Percentiles rank a stretch among this genome's conserved stretches.
These are phyloP conservation scores for Leccinum subgranulosum DNA, from an alignment of 768 basidiomycete genomes.

Conservation along the genomic window DNA sequence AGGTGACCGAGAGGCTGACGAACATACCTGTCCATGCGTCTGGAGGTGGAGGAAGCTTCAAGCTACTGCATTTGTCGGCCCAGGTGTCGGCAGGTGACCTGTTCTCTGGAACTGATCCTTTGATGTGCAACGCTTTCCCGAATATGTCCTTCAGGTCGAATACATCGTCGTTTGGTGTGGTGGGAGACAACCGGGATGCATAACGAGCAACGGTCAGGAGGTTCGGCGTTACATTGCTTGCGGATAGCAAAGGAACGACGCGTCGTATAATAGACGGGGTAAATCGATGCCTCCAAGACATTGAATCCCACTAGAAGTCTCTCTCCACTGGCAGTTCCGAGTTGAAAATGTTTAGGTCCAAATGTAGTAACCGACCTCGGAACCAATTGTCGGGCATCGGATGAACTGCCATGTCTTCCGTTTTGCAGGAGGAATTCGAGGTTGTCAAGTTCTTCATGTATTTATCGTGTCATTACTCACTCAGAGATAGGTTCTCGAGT, in stretches of 20 bases:
- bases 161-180: neutral
- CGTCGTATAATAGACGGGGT: constrained; percentile 11
- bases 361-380: constrained; percentile 19
- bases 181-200: constrained; percentile 5
- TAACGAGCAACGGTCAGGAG: constrained; percentile 6
- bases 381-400: constrained; percentile 26
- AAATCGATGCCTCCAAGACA: constrained; percentile 22
- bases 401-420: constrained; percentile 46
- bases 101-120: constrained; percentile 9
- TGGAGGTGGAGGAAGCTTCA: constrained; percentile 35
- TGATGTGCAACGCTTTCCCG: constrained; percentile 12
- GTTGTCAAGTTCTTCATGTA: constrained; percentile 38
- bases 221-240: neutral
- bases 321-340: neutral
- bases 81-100: constrained; percentile 38
- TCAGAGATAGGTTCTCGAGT: constrained; percentile 74
- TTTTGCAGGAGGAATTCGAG: constrained; percentile 88
- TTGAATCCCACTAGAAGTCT: neutral
- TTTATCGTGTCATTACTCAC: constrained; percentile 8
- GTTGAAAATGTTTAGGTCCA: constrained; percentile 8
- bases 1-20: neutral
- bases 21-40: constrained; percentile 52
- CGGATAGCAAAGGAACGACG: neutral
- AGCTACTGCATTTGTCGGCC: constrained; percentile 21
- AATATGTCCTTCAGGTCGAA: constrained; percentile 16